Percentiles rank a stretch among this genome's conserved stretches.
Conservation (phyloP, 148 eudicot species). For the Rhododendron kiyosumense region DNA sequence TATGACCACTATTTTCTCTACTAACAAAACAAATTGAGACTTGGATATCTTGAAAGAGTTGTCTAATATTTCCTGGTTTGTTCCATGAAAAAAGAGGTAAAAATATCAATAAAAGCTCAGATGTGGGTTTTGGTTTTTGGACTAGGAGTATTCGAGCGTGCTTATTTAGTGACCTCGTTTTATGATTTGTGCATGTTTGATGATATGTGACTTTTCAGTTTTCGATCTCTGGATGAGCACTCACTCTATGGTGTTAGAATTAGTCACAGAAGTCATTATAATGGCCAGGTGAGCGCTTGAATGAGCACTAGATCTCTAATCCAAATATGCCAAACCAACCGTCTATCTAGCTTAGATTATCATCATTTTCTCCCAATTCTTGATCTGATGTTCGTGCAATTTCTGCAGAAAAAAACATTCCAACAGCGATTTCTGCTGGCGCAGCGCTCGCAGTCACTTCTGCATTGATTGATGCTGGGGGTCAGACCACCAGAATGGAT, state of each 20-base stretch:
- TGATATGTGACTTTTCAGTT: not conserved
- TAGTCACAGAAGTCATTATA: not conserved
- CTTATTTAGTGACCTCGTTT: not conserved
- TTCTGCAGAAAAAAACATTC: slow-evolving; percentile 62
- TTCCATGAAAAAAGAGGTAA: not conserved
- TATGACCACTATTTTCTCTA: not conserved
- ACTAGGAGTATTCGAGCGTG: not conserved
- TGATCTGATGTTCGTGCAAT: not conserved
- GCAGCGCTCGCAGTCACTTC: slow-evolving; percentile 85
- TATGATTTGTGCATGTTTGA: not conserved
- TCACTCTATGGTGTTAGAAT: not conserved
- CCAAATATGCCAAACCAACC: not conserved
- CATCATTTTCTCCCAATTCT: not conserved
- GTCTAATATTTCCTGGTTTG: not conserved
- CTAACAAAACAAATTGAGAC: not conserved
- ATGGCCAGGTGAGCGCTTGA: no score
- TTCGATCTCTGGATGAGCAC: not conserved
- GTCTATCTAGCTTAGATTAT: not conserved
- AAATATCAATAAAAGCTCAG: not conserved
- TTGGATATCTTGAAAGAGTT: not conserved
- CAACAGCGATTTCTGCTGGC: slow-evolving; percentile 77
- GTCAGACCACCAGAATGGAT: slow-evolving; percentile 73
- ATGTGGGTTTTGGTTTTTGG: not conserved
- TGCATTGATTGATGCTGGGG: slow-evolving; percentile 64
- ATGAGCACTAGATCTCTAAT: not conserved